phyloP scores from a whole-genome alignment of 257 asterid genomes.

The Ocimum tenuiflorum region DNA sequence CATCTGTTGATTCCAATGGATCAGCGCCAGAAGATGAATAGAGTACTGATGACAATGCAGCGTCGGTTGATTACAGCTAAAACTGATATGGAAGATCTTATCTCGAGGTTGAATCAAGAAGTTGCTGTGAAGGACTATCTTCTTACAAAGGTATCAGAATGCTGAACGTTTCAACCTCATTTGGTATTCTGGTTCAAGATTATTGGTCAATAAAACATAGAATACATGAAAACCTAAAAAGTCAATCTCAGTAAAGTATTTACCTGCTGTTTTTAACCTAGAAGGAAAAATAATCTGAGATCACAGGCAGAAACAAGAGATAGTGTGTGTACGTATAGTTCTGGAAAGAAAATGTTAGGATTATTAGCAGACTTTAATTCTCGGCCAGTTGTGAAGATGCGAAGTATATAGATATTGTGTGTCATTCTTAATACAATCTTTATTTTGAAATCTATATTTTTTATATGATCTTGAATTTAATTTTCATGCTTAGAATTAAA shows the following conservation, averaged over 20 bases:
- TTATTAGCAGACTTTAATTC: background rate
- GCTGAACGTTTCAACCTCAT: slow-evolving; percentile 16
- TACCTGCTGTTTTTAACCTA: background rate
- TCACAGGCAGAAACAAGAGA: background rate
- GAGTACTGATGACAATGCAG: slow-evolving; percentile 63
- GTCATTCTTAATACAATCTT: background rate
- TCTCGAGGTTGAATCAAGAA: slow-evolving; percentile 92
- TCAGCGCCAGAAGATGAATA: slow-evolving; percentile 79
- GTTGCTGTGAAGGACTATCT: slow-evolving; percentile 88
- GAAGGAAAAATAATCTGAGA: background rate
- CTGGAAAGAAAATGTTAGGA: background rate
- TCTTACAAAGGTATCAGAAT: slow-evolving; percentile 64
- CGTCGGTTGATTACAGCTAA: slow-evolving; percentile 69
- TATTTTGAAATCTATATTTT: background rate
- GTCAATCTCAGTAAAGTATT: background rate
- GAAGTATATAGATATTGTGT: background rate
- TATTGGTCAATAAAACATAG: background rate
- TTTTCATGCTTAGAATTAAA: background rate
- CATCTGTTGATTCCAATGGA: slow-evolving; percentile 66
- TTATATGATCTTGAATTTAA: background rate
- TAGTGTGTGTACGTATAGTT: background rate
- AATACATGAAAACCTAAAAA: background rate
- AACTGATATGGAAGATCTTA: slow-evolving; percentile 98
- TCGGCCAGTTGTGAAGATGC: background rate
- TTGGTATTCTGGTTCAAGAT: background rate